Conservation (phyloP, 768 basidiomycete genomes). For the Suillus spraguei region DNA sequence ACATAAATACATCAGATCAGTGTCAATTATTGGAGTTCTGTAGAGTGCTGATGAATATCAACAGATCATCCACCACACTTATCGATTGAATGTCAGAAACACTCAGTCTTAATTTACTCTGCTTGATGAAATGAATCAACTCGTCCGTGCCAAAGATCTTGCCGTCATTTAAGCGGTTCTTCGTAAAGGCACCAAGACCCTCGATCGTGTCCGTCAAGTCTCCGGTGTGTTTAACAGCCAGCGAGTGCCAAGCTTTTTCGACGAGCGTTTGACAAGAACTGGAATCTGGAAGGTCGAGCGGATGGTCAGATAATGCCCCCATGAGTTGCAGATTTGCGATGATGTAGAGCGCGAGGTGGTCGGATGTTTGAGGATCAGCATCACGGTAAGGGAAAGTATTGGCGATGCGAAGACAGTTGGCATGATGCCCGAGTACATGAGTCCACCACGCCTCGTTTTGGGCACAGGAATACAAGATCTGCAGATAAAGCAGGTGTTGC, state of each 20-base stretch:
- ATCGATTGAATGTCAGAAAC: not conserved
- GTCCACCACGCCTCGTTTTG: constrained; percentile 1
- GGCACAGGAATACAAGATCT: constrained; percentile 8
- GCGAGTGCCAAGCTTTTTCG: not conserved
- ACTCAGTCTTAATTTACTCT: not conserved
- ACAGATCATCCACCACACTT: not conserved
- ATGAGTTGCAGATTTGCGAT: not conserved
- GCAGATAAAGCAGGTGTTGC: constrained; percentile 11
- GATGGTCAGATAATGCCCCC: not conserved
- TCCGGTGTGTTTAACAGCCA: not conserved
- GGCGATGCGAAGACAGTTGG: constrained; percentile 1
- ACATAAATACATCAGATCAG: not conserved
- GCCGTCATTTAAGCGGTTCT: not conserved
- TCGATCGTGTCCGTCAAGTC: not conserved
- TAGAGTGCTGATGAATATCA: not conserved
- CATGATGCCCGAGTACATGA: constrained; percentile 8
- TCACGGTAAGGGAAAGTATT: constrained; percentile 6
- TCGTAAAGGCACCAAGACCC: not conserved
- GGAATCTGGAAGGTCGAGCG: not conserved
- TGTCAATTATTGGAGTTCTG: not conserved
- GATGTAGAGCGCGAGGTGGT: constrained; percentile 12
- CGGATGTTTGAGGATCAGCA: not conserved
- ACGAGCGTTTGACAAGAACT: not conserved
- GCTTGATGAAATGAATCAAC: not conserved
- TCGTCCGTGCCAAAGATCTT: not conserved